Evolutionary conservation across 805 yeast genomes (phyloP), one percentile per base, ranked within the genome.

Genomic region (Saccharomycopsis malanga): DNA sequence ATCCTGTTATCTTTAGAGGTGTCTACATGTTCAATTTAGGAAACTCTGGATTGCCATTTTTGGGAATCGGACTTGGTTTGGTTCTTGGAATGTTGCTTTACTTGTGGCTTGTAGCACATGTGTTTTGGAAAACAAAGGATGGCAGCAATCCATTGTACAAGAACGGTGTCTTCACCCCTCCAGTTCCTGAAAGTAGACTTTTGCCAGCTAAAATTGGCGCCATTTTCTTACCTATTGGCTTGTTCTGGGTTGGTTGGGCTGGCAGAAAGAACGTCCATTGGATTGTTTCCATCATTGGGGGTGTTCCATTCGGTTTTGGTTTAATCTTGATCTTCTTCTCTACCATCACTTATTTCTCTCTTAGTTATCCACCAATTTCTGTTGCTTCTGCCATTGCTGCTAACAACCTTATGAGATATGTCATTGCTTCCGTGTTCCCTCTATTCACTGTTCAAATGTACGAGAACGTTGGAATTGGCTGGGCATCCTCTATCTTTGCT

Each of bases 361-460:
- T 79, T 71, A 62, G 83, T 3, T 85, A 79, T 62, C 91, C 93
- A 23, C 87, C 91, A 40, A 63, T 79, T 29, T 73, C 74, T 29
- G 83, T 87, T 20, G 95, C 96, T 0, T 81, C 91, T n/a, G 91
- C 94, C 2, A 63, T 87, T 52, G 95, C 95, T 30, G 96, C 95
- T 12, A 88, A 87, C 65, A 86, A 85, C 61, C 69, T 88, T 58
- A 63, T 81, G 48, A 76, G 96, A 66, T 87, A 86, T 60, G 55
- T 81, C 27, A 61, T 83, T 52, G 87, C 94, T 7, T 79, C 87
- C 4, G 85, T 80, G 18, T 81, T 88, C 71, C 96, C 96, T 47
- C 69, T 88, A 50, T 87, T 88, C 66, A 84, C 88, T 1, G 75
- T 79, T 18, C 96, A 87, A 65, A 85, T 88, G 95, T 81, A 83